A percentile compares a stretch with the other conserved stretches of the same genome.
Evolutionary conservation across 805 yeast species (phyloP).

Genomic region (Pichia kluyveri): DNA sequence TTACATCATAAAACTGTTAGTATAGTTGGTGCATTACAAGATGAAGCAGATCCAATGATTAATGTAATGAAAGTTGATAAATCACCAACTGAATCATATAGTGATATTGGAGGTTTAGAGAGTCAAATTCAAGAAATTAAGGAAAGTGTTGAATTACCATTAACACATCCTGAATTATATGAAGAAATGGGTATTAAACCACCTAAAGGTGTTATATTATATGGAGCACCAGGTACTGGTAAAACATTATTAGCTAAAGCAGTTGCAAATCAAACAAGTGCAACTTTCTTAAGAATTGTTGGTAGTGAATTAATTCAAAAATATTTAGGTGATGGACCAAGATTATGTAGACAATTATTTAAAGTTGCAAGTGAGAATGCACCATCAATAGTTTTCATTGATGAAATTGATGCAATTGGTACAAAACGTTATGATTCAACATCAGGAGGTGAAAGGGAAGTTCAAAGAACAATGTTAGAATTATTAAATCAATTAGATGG

Average conservation of each 20-base stretch:
- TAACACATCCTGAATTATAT: constrained; percentile 92
- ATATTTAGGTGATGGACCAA: constrained; percentile 96
- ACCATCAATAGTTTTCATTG: constrained; percentile 96
- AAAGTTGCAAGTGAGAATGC: constrained; percentile 96
- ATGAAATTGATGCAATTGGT: constrained; percentile 98
- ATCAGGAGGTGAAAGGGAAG: constrained; percentile 95
- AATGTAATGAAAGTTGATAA: constrained; percentile 96
- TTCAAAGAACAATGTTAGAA: constrained; percentile 97
- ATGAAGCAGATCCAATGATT: constrained; percentile 97
- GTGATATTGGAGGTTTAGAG: constrained; percentile 96
- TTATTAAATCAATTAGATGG: constrained; percentile 92
- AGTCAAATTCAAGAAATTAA: constrained; percentile 94
- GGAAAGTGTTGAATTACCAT: constrained; percentile 92
- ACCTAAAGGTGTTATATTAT: constrained; percentile 93
- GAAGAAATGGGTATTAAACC: constrained; percentile 99
- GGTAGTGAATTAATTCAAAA: constrained; percentile 97
- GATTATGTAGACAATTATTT: constrained; percentile 87
- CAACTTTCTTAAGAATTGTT: constrained; percentile 90
- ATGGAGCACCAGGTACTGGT: constrained; percentile 98
- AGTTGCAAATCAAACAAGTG: constrained; percentile 95
- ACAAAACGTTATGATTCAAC: constrained; percentile 90
- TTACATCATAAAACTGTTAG: constrained; percentile 94
- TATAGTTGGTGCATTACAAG: constrained; percentile 96
- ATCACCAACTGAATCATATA: constrained; percentile 93
- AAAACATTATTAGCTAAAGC: constrained; percentile 94